These are phyloP conservation scores for Aspergillus ostianus DNA, from an alignment of 495 filamentous ascomycete species.

Conservation along the genomic window DNA sequence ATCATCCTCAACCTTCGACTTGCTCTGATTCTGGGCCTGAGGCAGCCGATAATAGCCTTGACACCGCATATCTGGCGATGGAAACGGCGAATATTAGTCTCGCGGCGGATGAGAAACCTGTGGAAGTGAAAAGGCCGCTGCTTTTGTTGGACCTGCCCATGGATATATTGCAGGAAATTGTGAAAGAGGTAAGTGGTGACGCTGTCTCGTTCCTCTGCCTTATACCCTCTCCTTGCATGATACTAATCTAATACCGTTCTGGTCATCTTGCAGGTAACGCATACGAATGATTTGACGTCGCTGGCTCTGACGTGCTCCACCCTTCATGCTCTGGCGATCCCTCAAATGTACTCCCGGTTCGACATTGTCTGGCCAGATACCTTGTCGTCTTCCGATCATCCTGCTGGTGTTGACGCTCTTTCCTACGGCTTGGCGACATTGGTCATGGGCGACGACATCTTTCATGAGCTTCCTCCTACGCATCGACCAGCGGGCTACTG, in stretches of 20 bases:
- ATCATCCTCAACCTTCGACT: conserved; percentile 10
- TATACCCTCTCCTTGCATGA: neutral
- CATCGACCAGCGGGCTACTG: conserved; percentile 22
- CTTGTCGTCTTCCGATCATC: conserved; percentile 58
- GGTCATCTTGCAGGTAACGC: conserved; percentile 61
- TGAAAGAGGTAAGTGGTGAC: conserved; percentile 68
- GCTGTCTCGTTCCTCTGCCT: conserved; percentile 1
- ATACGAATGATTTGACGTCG: conserved; percentile 84
- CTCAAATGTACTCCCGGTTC: conserved; percentile 88
- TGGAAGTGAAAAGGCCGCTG: conserved; percentile 33
- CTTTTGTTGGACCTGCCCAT: conserved; percentile 78
- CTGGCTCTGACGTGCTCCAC: conserved; percentile 80
- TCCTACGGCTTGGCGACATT: conserved; percentile 88
- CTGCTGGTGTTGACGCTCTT: conserved; percentile 81
- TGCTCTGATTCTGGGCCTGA: conserved; percentile 1
- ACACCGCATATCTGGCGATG: neutral
- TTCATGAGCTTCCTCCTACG: conserved; percentile 40
- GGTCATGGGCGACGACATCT: conserved; percentile 74
- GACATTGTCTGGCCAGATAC: conserved; percentile 93
- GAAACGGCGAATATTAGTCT: neutral
- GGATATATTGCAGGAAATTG: conserved; percentile 82
- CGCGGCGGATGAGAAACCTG: no score
- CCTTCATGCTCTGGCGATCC: conserved; percentile 77
- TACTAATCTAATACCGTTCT: conserved; percentile 3
- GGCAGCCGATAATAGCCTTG: neutral